Percentiles rank a stretch among this genome's conserved stretches.
phyloP scores from a whole-genome alignment of 495 filamentous ascomycete genomes.

The Neurospora sp. region DNA sequence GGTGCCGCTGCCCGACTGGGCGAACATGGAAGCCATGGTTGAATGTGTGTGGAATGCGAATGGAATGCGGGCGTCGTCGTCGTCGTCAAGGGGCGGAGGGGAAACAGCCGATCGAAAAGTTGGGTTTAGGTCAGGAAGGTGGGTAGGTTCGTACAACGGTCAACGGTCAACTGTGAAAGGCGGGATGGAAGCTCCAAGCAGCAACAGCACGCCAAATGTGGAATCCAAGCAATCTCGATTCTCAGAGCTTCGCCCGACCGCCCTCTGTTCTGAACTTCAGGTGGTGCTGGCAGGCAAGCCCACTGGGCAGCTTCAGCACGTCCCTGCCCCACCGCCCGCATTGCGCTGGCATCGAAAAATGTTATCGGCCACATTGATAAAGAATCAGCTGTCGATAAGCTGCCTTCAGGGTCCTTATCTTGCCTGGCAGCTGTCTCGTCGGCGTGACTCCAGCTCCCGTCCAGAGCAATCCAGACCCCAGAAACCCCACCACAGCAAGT shows the following conservation, averaged over 20 bases:
- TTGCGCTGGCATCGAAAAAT: not conserved
- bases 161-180: not conserved
- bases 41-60: not conserved
- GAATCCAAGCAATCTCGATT: not conserved
- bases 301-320: not conserved
- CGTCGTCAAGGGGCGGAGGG: not conserved
- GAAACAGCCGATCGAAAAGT: slow-evolving; percentile 1
- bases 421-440: not conserved
- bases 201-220: not conserved
- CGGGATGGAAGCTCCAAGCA: not conserved
- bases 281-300: not conserved
- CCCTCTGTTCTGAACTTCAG: not conserved
- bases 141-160: not conserved
- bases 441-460: not conserved
- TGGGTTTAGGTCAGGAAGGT: slow-evolving; percentile 8
- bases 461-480: not conserved
- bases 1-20: slow-evolving; percentile 79
- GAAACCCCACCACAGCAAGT: not conserved
- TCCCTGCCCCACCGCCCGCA: not conserved
- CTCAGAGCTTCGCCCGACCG: not conserved
- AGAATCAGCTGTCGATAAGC: not conserved
- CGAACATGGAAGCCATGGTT: slow-evolving; percentile 80
- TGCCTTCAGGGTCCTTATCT: not conserved
- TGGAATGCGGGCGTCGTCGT: not conserved
- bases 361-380: not conserved